phyloP scores from a whole-genome alignment of 192 early-diverging fungal species.

The Entophlyctis luteolus region DNA sequence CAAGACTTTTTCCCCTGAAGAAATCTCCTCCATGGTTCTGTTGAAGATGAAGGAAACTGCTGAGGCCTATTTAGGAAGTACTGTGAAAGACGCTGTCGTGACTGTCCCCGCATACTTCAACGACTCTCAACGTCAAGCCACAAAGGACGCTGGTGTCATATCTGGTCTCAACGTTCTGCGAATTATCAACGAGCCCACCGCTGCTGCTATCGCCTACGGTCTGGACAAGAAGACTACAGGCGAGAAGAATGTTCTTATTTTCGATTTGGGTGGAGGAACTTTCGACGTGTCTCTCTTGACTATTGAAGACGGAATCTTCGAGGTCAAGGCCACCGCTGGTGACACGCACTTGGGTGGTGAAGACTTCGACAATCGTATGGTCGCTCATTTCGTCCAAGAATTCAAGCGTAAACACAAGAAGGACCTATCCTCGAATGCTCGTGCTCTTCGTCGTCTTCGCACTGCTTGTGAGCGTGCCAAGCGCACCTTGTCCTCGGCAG shows the following conservation, averaged over 20 bases:
- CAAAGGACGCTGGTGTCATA: conserved; percentile 98
- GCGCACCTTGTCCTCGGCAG: conserved; percentile 89
- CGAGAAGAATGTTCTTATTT: conserved; percentile 94
- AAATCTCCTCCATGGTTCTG: conserved; percentile 96
- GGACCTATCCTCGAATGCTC: conserved; percentile 84
- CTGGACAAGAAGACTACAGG: conserved; percentile 88
- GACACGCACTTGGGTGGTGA: conserved; percentile 98
- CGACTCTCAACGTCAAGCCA: conserved; percentile 98
- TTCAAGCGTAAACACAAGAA: conserved; percentile 99
- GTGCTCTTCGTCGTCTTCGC: conserved; percentile 93
- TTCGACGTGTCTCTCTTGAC: conserved; percentile 96
- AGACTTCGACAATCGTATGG: conserved; percentile 98
- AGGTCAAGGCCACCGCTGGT: conserved; percentile 97
- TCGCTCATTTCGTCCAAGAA: conserved; percentile 89
- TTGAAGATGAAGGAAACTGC: conserved; percentile 98
- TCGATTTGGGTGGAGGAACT: conserved; percentile 96
- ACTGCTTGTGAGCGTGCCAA: conserved; percentile 97
- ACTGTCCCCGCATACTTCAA: conserved; percentile 99
- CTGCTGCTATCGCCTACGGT: conserved; percentile 98
- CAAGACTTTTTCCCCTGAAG: conserved; percentile 93
- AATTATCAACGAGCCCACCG: conserved; percentile 99
- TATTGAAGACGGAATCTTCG: conserved; percentile 97
- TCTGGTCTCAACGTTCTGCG: conserved; percentile 95
- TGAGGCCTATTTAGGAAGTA: conserved; percentile 74
- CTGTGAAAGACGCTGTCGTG: conserved; percentile 87